Base-by-base conservation (phyloP, 2,329 filamentous ascomycete species). In the Diaporthe eres region DNA sequence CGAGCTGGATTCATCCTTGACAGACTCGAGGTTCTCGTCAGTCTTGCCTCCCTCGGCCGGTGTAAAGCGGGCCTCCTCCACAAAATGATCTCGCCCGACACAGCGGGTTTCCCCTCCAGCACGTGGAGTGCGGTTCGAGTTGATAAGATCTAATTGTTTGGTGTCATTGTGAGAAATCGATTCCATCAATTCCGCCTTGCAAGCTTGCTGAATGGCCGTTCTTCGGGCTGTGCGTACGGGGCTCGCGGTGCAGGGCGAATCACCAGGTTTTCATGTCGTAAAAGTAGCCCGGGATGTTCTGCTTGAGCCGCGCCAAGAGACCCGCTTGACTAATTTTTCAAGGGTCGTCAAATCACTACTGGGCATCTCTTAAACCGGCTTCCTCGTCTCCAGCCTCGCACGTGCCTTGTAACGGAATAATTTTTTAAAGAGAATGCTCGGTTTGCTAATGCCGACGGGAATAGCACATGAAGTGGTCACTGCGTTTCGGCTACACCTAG, bases 251-350 rank as follows among this genome's bases (percentile, higher is more conserved):
- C n/a, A 68, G 31, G 65, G 65, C 65, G 65, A 68, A 68, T 68
- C 65, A 68, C 13, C 31, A 39, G 31, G 65, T 68, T 68, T 68
- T 68, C 31, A 68, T 68, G 47, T 68, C 65, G 65, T 68, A 68
- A 68, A 53, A 68, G 65, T 28, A 39, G 65, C 65, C 65, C 53
- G 47, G 65, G 65, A 68, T 68, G 65, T 53, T 31, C 19, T 39
- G 47, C 28, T 68, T 68, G 65, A 68, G 65, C 65, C 65, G 65
- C 65, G 65, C 65, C 65, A 68, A 68, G 65, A 15, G 65, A 53
- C 65, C 65, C 65, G 65, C 65, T 68, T 68, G 65, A 68, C 65
- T 68, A 55, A 68, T 68, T 68, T 68, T 68, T 68, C 34, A 68
- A 68, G 47, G 47, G 63, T 51, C 63, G 63, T 68, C 31, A 39